Base-by-base conservation (phyloP, 140 eudicot genomes). In the Bidens hawaiensis region DNA sequence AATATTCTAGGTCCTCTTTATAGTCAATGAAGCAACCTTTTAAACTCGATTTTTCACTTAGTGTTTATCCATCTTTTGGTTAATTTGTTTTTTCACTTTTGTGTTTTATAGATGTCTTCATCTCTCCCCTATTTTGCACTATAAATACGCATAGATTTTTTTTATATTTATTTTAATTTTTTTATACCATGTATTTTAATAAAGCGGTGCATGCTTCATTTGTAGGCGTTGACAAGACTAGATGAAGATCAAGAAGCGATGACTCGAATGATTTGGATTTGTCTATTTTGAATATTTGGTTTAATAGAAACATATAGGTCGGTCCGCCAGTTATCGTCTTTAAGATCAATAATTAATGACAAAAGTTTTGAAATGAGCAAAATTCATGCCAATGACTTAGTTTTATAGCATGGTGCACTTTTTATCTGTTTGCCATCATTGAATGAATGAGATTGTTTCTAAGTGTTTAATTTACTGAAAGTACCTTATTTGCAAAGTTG, bases 191-290 rank as follows among this genome's bases (percentile, higher is more conserved):
- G 41, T 40, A 54, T 38, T 16, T 77, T 62, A 72, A 75, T 76
- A 30, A 81, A 84, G 75, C 62, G 74, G 78, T 56, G 52, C 66
- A 59, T 70, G 72, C 76, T 85, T 82, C 78, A 78, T 79, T 82
- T 30, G 89, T 82, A 85, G 95, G 95, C 80, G 18, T 74, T 77
- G 84, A 82, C 80, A 74, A 82, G 89, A 85, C 86, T 82, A 82
- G 95, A 74, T 86, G 95, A 86, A 82, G 95, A 82, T 74, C 81
- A 46, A 71, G 87, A 82, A 71, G 81, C 83, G 53, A 73, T 55
- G 75, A 57, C n/a, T 76, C 81, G 84, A 79, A 69, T 76, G 56
- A 75, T 60, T 57, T 74, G 62, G 78, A 59, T 76, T 65, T 25
- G 66, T 53, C 26, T 48, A 21, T 46, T 34, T 68, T 45, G 6